Base-by-base conservation (phyloP, 2,329 filamentous ascomycete genomes). In the Sporothrix inflata region DNA sequence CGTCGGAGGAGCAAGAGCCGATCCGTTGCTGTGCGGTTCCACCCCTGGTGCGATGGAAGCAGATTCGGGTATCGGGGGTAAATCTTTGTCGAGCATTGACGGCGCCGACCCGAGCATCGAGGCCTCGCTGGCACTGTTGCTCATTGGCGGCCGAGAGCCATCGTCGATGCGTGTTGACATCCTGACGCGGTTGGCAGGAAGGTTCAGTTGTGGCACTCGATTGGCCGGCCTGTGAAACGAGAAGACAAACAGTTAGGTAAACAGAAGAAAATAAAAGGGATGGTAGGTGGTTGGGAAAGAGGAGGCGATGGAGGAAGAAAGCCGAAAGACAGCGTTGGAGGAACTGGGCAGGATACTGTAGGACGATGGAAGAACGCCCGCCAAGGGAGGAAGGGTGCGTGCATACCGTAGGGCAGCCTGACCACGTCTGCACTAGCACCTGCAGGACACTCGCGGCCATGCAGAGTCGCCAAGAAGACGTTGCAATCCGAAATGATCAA, bases 61-160 rank as follows among this genome's bases (percentile, higher is more conserved):
- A 6, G 60, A 34, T 45, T 75, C 74, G 19, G 75, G 74, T 30
- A 75, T 75, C 5, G 75, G 53, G 24, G 75, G 75, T 21, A 75
- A 71, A 14, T 76, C 75, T 27, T 75, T 75, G 34, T 76, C 75
- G 57, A 71, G 34, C 21, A 47, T 40, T 14, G 69, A 49, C 0
- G 65, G 49, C 9, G 55, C 49, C 6, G n/a, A 9, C 45, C 27
- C 69, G 4, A 60, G 27, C 14, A 30, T 38, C 19, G 55, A 45
- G 16, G n/a, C 24, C 7, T 70, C 71, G 24, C 69, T 65, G 24
- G 30, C 14, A 7, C 40, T 61, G 3, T 21, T 63, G 60, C 38
- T 67, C 14, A 45, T 27, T 14, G 71, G 12, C 69, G 53, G 60
- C 60, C 70, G 72, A 8, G 55, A 42, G 69, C 49, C 61, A 55